Base-by-base conservation (phyloP, 495 filamentous ascomycete species). In the Penicillium angulare region DNA sequence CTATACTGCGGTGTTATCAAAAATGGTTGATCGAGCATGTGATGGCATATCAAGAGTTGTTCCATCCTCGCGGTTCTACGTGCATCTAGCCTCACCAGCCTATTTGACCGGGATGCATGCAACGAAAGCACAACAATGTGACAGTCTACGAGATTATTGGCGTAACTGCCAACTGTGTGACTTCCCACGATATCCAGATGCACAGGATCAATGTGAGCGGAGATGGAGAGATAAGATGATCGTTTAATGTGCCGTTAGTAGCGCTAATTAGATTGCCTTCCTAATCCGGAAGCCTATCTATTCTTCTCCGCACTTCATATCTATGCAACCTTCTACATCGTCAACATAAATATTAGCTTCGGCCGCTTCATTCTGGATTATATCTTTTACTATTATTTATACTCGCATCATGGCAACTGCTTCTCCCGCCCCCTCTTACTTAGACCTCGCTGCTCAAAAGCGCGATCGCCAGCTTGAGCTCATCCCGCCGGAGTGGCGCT, bases 401-500 rank as follows among this genome's bases (percentile, higher is more conserved):
- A 40, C 2, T 5, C 20, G 8, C 21, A 44, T 20, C 8, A 44
- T 29, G 21, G 22, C 16, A 31, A 26, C 16, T n/a, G 33, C n/a
- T 13, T 46, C 50, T 46, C 13, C 52, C 5, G 47, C 45, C 4
- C 24, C 32, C 26, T 38, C 55, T 2, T 65, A 65, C 44, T 51
- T 47, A 47, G 65, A 68, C 1, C 57, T 50, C 24, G 64, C 63
- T 23, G 58, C 60, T 13, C 39, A 65, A 53, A 67, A 65, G 49
- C 61, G 64, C 24, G 53, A 43, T 3, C 47, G 49, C 31, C 67
- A 72, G 43, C 52, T 63, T n/a, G 50, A 64, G 23, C 45, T 61
- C n/a, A 72, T 72, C 32, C 67, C 62, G 2, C 13, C 53, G 6
- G 56, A 64, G 49, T 72, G 69, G 69, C 69, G 59, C 35, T 48